Percentiles rank a stretch among this genome's conserved stretches.
Conservation (phyloP, 1,284 basidiomycete genomes). For the Microbotryum scabiosae region DNA sequence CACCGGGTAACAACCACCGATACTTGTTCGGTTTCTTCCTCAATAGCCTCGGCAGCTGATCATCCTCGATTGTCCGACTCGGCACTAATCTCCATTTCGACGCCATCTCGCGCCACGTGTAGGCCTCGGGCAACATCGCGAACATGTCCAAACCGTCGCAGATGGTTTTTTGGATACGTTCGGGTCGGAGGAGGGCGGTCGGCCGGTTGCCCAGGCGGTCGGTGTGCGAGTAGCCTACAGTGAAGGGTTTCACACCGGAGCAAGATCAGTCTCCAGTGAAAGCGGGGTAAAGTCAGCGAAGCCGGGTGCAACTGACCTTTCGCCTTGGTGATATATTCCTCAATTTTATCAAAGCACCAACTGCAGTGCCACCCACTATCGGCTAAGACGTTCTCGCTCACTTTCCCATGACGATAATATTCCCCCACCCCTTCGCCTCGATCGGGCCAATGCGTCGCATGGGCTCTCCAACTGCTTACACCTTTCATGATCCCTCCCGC, state of each 20-base stretch:
- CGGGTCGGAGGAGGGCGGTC: slow-evolving; percentile 48
- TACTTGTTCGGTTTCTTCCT: slow-evolving; percentile 49
- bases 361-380: slow-evolving; percentile 54
- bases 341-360: slow-evolving; percentile 56
- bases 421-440: slow-evolving; percentile 14
- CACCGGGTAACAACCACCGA: slow-evolving; percentile 54
- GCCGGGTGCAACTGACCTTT: slow-evolving; percentile 35
- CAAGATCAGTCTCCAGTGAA: neutral
- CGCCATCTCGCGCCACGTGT: slow-evolving; percentile 41
- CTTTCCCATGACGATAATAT: slow-evolving; percentile 48
- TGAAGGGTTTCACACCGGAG: neutral
- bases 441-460: slow-evolving; percentile 19
- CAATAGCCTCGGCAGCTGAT: slow-evolving; percentile 51
- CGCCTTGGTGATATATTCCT: slow-evolving; percentile 58
- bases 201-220: slow-evolving; percentile 52
- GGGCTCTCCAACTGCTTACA: slow-evolving; percentile 26
- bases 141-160: slow-evolving; percentile 54
- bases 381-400: slow-evolving; percentile 49
- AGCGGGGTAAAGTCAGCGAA: too few species aligned
- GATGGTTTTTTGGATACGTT: slow-evolving; percentile 53
- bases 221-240: slow-evolving; percentile 53
- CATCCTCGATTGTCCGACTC: slow-evolving; percentile 45
- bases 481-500: slow-evolving; percentile 22
- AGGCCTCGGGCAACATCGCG: slow-evolving; percentile 59
- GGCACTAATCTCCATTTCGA: slow-evolving; percentile 19